Percentiles rank a stretch among this genome's conserved stretches.
Conservation (phyloP, 345 rosid genomes). For the Brassica napus region DNA sequence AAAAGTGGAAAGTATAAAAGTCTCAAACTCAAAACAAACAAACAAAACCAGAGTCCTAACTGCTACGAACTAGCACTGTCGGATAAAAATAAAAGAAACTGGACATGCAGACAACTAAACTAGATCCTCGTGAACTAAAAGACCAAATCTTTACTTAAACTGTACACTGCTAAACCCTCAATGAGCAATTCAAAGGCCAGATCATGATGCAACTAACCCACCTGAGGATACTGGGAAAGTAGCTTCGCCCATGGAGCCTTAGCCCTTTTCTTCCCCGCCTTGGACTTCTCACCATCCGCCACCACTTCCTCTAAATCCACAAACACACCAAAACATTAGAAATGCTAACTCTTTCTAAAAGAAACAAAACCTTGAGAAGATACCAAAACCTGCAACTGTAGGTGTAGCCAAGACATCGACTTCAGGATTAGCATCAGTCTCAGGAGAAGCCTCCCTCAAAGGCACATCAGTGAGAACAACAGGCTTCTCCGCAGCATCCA, state of each 20-base stretch:
- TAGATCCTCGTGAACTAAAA: conserved; percentile 5
- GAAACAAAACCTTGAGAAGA: neutral
- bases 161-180: conserved; percentile 1
- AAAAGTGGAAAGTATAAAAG: neutral
- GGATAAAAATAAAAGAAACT: neutral
- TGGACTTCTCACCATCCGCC: conserved; percentile 25
- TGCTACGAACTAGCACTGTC: neutral
- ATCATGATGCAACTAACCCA: neutral
- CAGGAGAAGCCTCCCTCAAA: neutral
- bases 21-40: neutral
- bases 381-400: conserved; percentile 7
- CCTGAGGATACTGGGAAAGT: conserved; percentile 86
- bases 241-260: conserved; percentile 87
- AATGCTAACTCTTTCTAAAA: neutral
- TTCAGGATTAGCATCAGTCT: neutral
- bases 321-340: conserved; percentile 25
- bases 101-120: conserved; percentile 22
- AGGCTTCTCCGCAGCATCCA: neutral
- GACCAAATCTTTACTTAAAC: neutral
- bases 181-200: neutral
- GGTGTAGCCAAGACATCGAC: neutral
- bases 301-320: conserved; percentile 48
- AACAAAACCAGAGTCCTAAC: neutral
- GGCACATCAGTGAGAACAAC: neutral
- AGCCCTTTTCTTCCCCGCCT: conserved; percentile 38